Percentiles rank a stretch among this genome's conserved stretches.
These are phyloP conservation scores for Pythium aphanidermatum DNA, from an alignment of 352 stramenopile species.

Conservation along the genomic window DNA sequence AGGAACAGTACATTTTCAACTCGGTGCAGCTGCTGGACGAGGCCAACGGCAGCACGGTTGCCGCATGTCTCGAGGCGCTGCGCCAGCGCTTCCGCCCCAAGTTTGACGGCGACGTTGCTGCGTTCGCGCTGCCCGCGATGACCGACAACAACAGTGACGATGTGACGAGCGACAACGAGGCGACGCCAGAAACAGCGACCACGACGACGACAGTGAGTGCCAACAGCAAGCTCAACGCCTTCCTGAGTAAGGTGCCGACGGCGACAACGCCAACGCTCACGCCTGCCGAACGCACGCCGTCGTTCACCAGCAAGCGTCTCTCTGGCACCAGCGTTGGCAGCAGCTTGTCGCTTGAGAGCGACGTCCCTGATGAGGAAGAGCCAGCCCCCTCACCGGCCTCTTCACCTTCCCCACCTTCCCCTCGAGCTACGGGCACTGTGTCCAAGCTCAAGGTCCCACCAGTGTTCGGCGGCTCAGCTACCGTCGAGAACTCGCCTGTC, in stretches of 20 bases:
- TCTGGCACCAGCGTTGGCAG: constrained; percentile 4
- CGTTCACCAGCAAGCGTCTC: constrained; percentile 6
- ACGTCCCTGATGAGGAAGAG: constrained; percentile 22
- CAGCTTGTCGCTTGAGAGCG: constrained; percentile 19
- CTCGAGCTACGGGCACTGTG: constrained; percentile 6
- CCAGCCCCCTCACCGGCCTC: constrained; percentile 6
- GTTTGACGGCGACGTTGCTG: constrained; percentile 14
- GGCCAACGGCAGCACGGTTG: constrained; percentile 56
- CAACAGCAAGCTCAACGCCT: constrained; percentile 44
- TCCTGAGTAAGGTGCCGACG: constrained; percentile 59
- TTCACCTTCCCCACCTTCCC: too few relatives aligned
- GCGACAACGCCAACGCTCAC: constrained; percentile 15
- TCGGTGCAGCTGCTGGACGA: constrained; percentile 79
- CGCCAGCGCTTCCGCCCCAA: constrained; percentile 48
- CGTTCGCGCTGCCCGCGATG: neutral
- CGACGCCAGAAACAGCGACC: neutral
- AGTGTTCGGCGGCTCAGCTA: constrained; percentile 9
- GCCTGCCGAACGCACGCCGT: constrained; percentile 4
- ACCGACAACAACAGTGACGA: constrained; percentile 7
- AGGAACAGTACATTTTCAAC: constrained; percentile 72
- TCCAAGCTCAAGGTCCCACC: constrained; percentile 19
- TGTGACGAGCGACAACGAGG: constrained; percentile 1
- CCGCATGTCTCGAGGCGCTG: constrained; percentile 52
- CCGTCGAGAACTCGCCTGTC: constrained; percentile 24
- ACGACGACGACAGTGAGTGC: neutral